Percentiles rank a stretch among this genome's conserved stretches.
phyloP scores from a whole-genome alignment of 2,329 filamentous ascomycete genomes.

The Trichoderma sp. region DNA sequence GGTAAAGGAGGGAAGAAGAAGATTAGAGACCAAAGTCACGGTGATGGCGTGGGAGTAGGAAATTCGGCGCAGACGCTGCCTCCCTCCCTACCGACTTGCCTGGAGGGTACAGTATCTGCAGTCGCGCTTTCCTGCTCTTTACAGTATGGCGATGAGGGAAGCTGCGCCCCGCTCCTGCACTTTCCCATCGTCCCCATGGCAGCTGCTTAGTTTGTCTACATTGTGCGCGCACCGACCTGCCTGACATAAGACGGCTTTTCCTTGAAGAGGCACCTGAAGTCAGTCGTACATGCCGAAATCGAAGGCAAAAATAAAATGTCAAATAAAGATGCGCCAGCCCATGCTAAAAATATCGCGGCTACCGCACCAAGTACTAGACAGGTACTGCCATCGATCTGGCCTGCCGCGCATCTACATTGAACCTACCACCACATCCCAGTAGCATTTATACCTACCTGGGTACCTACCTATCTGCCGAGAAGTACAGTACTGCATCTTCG shows the following conservation, averaged over 20 bases:
- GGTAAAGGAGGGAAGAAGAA: neutral
- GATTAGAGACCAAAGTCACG: neutral
- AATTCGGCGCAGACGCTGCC: neutral
- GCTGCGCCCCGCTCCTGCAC: neutral
- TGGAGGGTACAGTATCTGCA: neutral
- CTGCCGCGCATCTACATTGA: neutral
- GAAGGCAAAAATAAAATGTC: neutral
- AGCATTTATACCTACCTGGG: no score
- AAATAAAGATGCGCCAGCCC: conserved; percentile 6
- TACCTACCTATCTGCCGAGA: no score
- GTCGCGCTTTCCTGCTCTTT: neutral
- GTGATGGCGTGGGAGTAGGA: conserved; percentile 10
- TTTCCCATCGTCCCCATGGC: neutral
- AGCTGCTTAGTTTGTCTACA: neutral
- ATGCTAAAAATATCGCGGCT: conserved; percentile 12
- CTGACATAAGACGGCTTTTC: neutral
- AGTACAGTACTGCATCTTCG: neutral
- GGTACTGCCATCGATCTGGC: neutral
- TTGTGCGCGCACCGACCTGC: neutral
- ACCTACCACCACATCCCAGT: neutral
- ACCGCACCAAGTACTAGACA: neutral
- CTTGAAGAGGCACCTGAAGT: neutral
- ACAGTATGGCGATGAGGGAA: neutral
- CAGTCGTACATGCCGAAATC: neutral
- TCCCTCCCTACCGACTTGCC: neutral